Conservation (phyloP, 129 eudicot species). For the Helianthus tuberosus region DNA sequence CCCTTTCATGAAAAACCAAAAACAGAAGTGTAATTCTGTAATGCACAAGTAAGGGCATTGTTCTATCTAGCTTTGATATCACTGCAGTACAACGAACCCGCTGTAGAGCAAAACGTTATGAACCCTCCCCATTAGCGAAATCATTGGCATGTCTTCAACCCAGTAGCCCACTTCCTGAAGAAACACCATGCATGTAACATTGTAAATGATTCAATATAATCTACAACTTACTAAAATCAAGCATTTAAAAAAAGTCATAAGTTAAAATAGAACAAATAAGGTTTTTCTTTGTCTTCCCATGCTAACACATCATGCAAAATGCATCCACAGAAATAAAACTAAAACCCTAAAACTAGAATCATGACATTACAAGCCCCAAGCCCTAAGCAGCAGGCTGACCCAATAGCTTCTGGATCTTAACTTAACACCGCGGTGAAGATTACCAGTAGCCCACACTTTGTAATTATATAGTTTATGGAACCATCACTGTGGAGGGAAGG, state of each 20-base stretch:
- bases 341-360: neutral
- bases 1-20: no score
- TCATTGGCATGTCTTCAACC: conserved; percentile 1
- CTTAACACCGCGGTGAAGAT: no score
- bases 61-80: no score
- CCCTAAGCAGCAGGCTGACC: neutral
- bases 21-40: no score
- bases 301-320: neutral
- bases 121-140: neutral
- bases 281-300: neutral
- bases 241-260: neutral
- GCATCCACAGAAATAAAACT: neutral
- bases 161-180: neutral
- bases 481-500: no score
- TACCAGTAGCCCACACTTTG: no score
- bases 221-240: neutral
- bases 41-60: no score
- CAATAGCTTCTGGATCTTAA: no score
- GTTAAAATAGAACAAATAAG: neutral
- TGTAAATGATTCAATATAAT: neutral
- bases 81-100: no score
- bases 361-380: neutral
- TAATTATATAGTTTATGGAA: no score
- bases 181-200: neutral
- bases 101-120: no score